Base-by-base conservation (phyloP, 2,329 filamentous ascomycete genomes). In the Niveomyces coronatus region DNA sequence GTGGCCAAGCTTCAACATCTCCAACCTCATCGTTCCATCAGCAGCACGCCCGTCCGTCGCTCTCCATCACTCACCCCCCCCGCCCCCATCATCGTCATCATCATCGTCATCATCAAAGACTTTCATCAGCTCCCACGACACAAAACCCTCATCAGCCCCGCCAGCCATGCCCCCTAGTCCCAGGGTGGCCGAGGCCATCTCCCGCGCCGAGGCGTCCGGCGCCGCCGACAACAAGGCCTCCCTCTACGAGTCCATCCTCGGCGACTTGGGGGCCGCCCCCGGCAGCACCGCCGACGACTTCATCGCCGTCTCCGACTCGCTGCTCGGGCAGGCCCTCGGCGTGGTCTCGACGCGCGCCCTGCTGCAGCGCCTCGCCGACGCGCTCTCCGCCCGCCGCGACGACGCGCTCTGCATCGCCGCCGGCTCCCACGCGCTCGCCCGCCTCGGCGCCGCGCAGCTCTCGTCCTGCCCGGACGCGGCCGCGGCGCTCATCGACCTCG, bases 401-500 rank as follows among this genome's bases (percentile, higher is more conserved):
- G 60, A 76, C 29, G 75, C 82, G 43, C 65, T 80, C 44, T 82
- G 81, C 62, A 82, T 94, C 50, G 74, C 79, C 47, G 82, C 87
- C 32, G 87, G 84, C 49, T 71, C 75, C 51, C 76, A 82, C 54
- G 74, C 85, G n/a, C 71, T 94, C 29, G 63, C 70, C 35, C 66
- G 77, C 30, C 71, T 95, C 36, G n/a, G n/a, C n/a, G 53, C 62
- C 57, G 71, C 55, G 61, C 82, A 57, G 64, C 76, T 55, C 19
- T 80, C 61, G 61, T 82, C 55, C 22, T 91, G 86, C 53, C 79
- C 91, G 60, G 88, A 96, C 57, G 86, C 94, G 58, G 78, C 83
- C 50, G 84, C 82, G 5, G 68, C 76, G 31, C 70, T 95, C 38
- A 83, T 87, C 46, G 79, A 89, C 53, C 74, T 87, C 38, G 70